Evolutionary conservation across 768 basidiomycete species (phyloP).

Genomic region (Russula dissimulans): DNA sequence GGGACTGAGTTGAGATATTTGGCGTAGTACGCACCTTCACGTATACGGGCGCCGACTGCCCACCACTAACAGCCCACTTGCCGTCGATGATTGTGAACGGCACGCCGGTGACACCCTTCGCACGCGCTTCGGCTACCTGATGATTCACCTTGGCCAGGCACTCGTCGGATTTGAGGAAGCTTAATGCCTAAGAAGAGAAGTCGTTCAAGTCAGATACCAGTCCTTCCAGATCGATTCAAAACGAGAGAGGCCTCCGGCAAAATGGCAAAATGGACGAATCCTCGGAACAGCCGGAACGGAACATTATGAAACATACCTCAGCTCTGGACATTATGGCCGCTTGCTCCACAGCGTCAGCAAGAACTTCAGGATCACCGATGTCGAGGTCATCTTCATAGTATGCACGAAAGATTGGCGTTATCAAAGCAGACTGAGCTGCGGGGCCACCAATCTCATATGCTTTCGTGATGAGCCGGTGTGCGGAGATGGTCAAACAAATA

Average conservation of each 20-base stretch:
- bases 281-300: conserved; percentile 13
- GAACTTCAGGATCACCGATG: conserved; percentile 47
- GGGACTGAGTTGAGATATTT: no score
- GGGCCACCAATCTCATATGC: conserved; percentile 57
- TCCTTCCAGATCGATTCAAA: background rate
- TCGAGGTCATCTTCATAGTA: conserved; percentile 59
- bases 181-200: conserved; percentile 37
- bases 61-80: conserved; percentile 69
- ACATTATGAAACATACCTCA: conserved; percentile 36
- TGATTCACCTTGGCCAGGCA: conserved; percentile 52
- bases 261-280: background rate
- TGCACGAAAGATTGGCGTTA: conserved; percentile 54
- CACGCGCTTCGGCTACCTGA: conserved; percentile 52
- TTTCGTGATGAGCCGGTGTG: conserved; percentile 64
- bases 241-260: background rate
- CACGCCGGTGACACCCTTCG: conserved; percentile 65
- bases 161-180: conserved; percentile 59
- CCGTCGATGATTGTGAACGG: conserved; percentile 74
- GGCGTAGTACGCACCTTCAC: conserved; percentile 40
- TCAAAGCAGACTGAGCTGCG: conserved; percentile 44
- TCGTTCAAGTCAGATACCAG: background rate
- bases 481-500: conserved; percentile 55
- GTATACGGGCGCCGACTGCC: conserved; percentile 63
- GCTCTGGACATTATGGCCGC: conserved; percentile 47
- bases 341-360: conserved; percentile 49